Conservation (phyloP, 2,329 filamentous ascomycete genomes). For the Penicillium capsulatum region DNA sequence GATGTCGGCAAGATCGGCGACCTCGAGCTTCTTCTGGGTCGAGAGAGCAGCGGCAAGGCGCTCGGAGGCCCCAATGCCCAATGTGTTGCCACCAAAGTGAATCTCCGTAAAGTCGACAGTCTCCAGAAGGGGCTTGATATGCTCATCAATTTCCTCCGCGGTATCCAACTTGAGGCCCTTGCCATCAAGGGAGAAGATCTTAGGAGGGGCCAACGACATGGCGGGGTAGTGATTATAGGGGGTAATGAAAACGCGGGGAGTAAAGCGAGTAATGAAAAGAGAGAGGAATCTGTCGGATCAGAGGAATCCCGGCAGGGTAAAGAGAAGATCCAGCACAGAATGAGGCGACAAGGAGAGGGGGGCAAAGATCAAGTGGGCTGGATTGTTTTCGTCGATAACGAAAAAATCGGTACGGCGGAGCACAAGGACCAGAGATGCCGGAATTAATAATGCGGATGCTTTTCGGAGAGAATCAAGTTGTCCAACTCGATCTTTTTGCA, state of each 20-base stretch:
- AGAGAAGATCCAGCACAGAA: conserved; percentile 5
- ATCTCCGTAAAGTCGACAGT: conserved; percentile 73
- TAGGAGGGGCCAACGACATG: conserved; percentile 49
- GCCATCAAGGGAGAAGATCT: conserved; percentile 80
- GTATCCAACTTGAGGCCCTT: conserved; percentile 90
- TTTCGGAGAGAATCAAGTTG: not conserved
- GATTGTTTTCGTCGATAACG: conserved; percentile 17
- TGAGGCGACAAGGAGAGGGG: conserved; percentile 5
- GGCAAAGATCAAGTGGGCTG: conserved; percentile 9
- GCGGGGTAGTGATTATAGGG: conserved; percentile 33
- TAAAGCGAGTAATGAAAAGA: conserved; percentile 2
- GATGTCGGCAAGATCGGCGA: conserved; percentile 92
- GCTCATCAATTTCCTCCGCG: conserved; percentile 76
- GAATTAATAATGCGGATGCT: conserved; percentile 22
- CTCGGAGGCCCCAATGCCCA: conserved; percentile 84
- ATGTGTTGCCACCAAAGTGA: conserved; percentile 81
- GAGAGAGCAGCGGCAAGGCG: conserved; percentile 77
- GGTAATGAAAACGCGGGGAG: conserved; percentile 3
- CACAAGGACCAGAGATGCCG: conserved; percentile 19
- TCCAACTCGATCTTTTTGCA: not conserved
- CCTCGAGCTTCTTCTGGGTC: conserved; percentile 74
- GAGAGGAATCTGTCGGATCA: conserved; percentile 3
- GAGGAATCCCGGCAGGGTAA: conserved; percentile 2
- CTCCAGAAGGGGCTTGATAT: conserved; percentile 70
- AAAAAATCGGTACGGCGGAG: conserved; percentile 22